Base-by-base conservation (phyloP, 2,329 filamentous ascomycete genomes). In the Aureobasidium melanogenum region DNA sequence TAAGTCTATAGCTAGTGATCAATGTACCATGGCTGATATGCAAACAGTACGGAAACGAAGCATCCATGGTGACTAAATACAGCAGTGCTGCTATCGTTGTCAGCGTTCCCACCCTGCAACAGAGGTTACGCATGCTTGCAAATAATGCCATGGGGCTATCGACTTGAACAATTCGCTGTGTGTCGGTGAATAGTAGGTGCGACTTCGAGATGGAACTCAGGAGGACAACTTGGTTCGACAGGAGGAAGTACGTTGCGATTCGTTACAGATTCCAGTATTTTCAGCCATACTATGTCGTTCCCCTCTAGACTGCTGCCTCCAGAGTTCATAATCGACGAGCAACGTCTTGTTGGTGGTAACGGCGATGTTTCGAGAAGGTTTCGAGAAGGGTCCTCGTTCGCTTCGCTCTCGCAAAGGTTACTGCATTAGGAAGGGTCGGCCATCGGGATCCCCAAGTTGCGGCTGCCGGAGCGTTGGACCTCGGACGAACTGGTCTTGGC, bases 321-420 rank as follows among this genome's bases (percentile, higher is more conserved):
- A 5, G n/a, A n/a, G n/a, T n/a, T n/a, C n/a, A n/a, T n/a, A 5
- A 32, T 14, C 10, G 5, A 14, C 10, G 22, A 19, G 10, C 7
- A 17, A 22, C 5, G 19, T 17, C 24, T n/a, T n/a, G 26, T 19
- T 30, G n/a, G n/a, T n/a, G n/a, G n/a, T n/a, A n/a, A n/a, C n/a
- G n/a, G n/a, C n/a, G n/a, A n/a, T n/a, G n/a, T n/a, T n/a, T n/a
- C n/a, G n/a, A n/a, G n/a, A n/a, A n/a, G n/a, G 17, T 50, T 50
- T 22, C 28, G 28, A 50, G 28, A 24, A 4, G 34, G 0, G 38
- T 52, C 1, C 46, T 50, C 46, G 46, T 34, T 50, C 46, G 17
- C 46, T 52, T 52, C 48, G 34, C 24, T 6, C 36, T 58, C 55
- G 55, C 55, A 58, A 58, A 41, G 7, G 43, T 48, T 58, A 39